Evolutionary conservation across 2,329 filamentous ascomycete species (phyloP), one percentile per base, ranked within the genome.

Genomic region (Talaromyces sp.): DNA sequence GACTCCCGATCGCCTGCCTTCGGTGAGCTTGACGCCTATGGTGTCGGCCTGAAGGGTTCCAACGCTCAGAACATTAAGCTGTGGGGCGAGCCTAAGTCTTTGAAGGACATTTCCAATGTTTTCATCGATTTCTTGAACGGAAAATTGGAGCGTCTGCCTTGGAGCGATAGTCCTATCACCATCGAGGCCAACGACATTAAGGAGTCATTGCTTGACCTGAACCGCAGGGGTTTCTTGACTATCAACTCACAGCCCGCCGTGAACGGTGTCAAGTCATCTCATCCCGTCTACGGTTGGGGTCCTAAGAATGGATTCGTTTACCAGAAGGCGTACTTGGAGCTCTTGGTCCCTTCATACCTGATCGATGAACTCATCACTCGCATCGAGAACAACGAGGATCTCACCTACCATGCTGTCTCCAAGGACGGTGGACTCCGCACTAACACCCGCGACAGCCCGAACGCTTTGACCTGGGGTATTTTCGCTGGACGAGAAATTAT

Each of bases 401-500:
- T 99, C 68, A 97, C 93, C 0, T 99, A 95, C 77, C 96, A 97
- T 67, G 91, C 91, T 42, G 91, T 97, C 56, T 94, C 90, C 65
- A 92, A 90, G 73, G 81, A 82, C 17, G 92, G 93, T 24, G 84
- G 87, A 52, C 80, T 97, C 51, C 86, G 86, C 72, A 94, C 91
- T 24, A 97, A 99, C 67, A 86, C 91, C 1, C 86, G 87, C 8
- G 84, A 86, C 19, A 90, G 91, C 5, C 94, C 94, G 33, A 99
- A 99, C 66, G 94, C 94, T n/a, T 90, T 99, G 45, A 99, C 94
- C 1, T 99, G 94, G 94, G 94, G 94, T 74, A 95, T 99, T 30
- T 99, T 97, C 78, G 93, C 94, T 0, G 94, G 94, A 53, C 96
- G 97, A 73, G 94, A 99, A 75, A 97, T 99, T 69, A 92, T 99